Percentiles rank a stretch among this genome's conserved stretches.
These are phyloP conservation scores for Paraconiothyrium sp. DNA, from an alignment of 2,329 filamentous ascomycete genomes.

Conservation along the genomic window DNA sequence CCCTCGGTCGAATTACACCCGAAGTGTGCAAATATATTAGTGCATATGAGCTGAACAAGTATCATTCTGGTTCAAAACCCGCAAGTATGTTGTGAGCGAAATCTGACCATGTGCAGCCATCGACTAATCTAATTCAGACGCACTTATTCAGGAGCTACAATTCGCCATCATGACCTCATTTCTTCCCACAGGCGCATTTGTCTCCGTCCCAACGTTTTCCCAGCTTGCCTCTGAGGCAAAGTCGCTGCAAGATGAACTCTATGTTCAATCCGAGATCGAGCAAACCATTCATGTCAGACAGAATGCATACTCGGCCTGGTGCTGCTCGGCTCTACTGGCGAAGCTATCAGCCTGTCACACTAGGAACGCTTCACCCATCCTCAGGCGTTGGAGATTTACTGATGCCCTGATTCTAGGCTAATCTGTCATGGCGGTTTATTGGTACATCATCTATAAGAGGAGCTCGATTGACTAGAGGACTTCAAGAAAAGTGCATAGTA, in stretches of 20 bases:
- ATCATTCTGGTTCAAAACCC: background rate
- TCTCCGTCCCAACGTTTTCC: slow-evolving; percentile 71
- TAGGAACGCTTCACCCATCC: slow-evolving; percentile 66
- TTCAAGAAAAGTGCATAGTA: slow-evolving; percentile 67
- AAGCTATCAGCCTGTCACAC: slow-evolving; percentile 69
- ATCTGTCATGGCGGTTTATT: slow-evolving; percentile 71
- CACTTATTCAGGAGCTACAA: too few relatives aligned
- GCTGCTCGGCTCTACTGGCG: slow-evolving; percentile 71
- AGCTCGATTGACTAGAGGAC: slow-evolving; percentile 65
- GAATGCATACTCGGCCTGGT: slow-evolving; percentile 68
- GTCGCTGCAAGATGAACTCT: slow-evolving; percentile 61
- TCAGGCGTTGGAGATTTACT: slow-evolving; percentile 64
- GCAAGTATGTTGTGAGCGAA: background rate
- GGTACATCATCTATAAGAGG: slow-evolving; percentile 70
- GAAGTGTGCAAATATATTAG: background rate
- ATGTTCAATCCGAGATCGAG: slow-evolving; percentile 65
- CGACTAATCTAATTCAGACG: too few relatives aligned
- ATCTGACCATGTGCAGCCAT: too few relatives aligned
- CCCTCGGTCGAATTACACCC: slow-evolving; percentile 7
- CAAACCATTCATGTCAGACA: slow-evolving; percentile 69
- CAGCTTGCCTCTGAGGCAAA: slow-evolving; percentile 59
- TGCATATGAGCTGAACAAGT: background rate
- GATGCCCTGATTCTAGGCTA: slow-evolving; percentile 66
- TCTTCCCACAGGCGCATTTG: slow-evolving; percentile 50
- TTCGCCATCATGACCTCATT: slow-evolving; percentile 33